Base-by-base conservation (phyloP, 768 basidiomycete genomes). In the Suillus subluteus region DNA sequence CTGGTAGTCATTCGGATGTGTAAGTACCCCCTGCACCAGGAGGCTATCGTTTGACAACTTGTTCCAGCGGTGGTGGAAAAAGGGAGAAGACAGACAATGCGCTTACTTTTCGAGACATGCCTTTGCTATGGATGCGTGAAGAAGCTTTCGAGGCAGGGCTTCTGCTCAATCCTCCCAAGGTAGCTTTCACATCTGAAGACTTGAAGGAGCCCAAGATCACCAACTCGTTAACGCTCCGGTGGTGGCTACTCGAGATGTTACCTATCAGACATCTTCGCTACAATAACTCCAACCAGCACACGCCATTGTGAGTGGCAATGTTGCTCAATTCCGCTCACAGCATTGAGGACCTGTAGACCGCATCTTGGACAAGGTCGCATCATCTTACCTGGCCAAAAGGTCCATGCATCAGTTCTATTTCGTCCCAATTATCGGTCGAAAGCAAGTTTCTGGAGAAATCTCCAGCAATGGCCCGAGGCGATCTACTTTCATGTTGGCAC, bases 1-100 rank as follows among this genome's bases (percentile, higher is more conserved):
- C 79, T 1, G 82, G 81, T 4, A 67, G 66, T 59, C 80, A 82
- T 67, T 76, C 78, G 0, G 81, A 82, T 58, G 72, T 81, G 81
- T 81, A 68, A 13, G 79, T 74, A 18, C 6, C 0, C 9, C 21
- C 4, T n/a, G 44, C 6, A 13, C 2, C 6, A 21, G 4, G 35
- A 35, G 52, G 48, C 18, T 4, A 32, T 30, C 12, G 1, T 38
- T 44, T 54, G 13, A 63, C 67, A 50, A 75, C 58, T 11, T 44
- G 59, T 50, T 30, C n/a, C 41, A 77, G 73, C 1, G 76, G 76
- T 2, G 76, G 75, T 18, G 75, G 75, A 21, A 72, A 74, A n/a
- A 68, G 75, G 54, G 71, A 70, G 48, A 70, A 64, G 30, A 18
- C 52, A 16, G 52, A 8, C 30, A 11, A 32, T 6, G 16, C 30